phyloP scores from a whole-genome alignment of 257 asterid species.

The Eucommia ulmoides region DNA sequence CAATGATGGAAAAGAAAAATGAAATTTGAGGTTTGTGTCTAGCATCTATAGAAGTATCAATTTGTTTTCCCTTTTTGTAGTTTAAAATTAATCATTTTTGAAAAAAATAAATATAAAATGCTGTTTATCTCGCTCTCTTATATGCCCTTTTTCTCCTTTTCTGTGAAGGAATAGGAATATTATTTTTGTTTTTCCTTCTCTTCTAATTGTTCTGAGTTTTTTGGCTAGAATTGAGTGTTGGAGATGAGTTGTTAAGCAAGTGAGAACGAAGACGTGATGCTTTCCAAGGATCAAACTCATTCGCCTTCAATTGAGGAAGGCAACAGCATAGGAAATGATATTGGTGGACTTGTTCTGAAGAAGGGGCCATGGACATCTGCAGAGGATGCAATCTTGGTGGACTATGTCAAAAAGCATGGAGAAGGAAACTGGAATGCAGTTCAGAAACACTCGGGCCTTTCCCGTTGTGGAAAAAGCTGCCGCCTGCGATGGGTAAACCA shows the following conservation, averaged over 20 bases:
- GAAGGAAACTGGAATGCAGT: conserved; percentile 75
- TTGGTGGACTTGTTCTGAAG: conserved; percentile 32
- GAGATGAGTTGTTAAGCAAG: conserved; percentile 30
- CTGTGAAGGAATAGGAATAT: no score
- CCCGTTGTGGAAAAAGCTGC: conserved; percentile 68
- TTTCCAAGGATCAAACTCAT: conserved; percentile 24
- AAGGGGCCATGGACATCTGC: conserved; percentile 69
- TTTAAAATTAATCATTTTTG: no score
- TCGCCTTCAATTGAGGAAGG: conserved; percentile 42
- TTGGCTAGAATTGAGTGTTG: background rate
- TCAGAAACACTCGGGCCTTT: conserved; percentile 55
- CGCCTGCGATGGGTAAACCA: conserved; percentile 65
- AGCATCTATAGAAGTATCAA: no score
- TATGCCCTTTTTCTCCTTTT: no score
- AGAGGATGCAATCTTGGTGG: conserved; percentile 48
- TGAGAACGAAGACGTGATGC: conserved; percentile 38
- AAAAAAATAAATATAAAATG: no score
- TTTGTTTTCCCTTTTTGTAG: no score
- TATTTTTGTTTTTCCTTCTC: no score
- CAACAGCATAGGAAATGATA: conserved; percentile 24
- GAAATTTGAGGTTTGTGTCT: no score
- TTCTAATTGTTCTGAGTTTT: no score
- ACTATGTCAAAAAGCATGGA: conserved; percentile 53
- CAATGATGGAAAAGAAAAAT: no score
- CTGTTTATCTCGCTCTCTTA: no score